Evolutionary conservation across 1,139 yeast genomes (phyloP).

Genomic region (Lodderomyces metapsilosis): DNA sequence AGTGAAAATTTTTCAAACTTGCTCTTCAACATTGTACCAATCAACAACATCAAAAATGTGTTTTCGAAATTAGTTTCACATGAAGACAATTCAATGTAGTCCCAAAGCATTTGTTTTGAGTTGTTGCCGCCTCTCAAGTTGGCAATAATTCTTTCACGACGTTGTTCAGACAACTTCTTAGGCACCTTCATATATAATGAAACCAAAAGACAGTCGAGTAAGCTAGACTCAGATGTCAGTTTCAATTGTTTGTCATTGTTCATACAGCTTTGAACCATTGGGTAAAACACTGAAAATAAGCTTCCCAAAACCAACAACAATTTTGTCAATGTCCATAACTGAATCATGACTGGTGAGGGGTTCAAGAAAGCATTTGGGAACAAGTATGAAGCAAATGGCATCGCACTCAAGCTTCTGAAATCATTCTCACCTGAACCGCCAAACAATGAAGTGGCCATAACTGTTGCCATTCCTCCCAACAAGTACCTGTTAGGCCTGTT

Average conservation of each 20-base stretch:
- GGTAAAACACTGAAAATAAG: conserved; percentile 24
- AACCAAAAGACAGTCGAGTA: conserved; percentile 25
- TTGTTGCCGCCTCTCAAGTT: conserved; percentile 25
- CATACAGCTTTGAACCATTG: conserved; percentile 17
- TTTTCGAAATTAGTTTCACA: conserved; percentile 40
- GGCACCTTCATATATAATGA: conserved; percentile 34
- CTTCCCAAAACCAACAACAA: conserved; percentile 27
- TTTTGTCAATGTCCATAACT: conserved; percentile 29
- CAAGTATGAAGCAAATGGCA: conserved; percentile 28
- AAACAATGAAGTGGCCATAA: conserved; percentile 48
- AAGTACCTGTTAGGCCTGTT: conserved; percentile 33
- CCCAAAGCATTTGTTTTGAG: conserved; percentile 21
- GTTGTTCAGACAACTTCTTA: conserved; percentile 17
- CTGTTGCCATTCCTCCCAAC: conserved; percentile 57
- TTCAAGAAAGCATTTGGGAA: conserved; percentile 25
- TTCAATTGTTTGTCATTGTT: conserved; percentile 6
- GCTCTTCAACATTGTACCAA: conserved; percentile 27
- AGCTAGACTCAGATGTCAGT: neutral
- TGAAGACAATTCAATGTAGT: conserved; percentile 30
- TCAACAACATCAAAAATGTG: conserved; percentile 31
- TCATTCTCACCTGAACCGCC: conserved; percentile 36
- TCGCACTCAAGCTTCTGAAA: conserved; percentile 39
- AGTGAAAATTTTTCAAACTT: conserved; percentile 19
- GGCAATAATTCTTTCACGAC: conserved; percentile 20
- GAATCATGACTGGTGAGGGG: conserved; percentile 25